A percentile compares a stretch with the other conserved stretches of the same genome.
Conservation (phyloP, 192 early-diverging fungal genomes). For the Coemansia sp. region DNA sequence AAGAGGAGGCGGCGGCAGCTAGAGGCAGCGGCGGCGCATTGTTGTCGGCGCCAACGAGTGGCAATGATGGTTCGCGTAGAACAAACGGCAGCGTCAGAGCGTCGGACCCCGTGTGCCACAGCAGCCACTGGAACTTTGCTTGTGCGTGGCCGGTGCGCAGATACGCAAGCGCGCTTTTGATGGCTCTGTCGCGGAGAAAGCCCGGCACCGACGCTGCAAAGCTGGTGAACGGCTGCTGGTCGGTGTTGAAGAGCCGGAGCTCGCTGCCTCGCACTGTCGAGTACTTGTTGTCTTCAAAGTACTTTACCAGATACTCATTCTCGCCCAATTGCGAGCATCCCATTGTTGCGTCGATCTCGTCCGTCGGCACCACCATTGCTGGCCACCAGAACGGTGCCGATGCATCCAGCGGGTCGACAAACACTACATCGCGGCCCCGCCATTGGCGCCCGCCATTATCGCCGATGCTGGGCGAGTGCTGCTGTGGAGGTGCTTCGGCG, state of each 20-base stretch:
- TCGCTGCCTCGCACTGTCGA: constrained; percentile 49
- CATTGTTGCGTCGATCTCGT: constrained; percentile 55
- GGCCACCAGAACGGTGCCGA: constrained; percentile 66
- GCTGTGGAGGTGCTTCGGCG: not conserved
- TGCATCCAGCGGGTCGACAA: constrained; percentile 66
- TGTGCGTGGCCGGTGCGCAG: constrained; percentile 44
- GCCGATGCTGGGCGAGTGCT: constrained; percentile 1
- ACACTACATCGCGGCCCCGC: constrained; percentile 59
- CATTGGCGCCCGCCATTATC: constrained; percentile 12
- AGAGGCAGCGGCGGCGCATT: not conserved
- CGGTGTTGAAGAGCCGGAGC: constrained; percentile 38
- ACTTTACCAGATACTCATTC: constrained; percentile 54
- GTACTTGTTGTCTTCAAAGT: constrained; percentile 58
- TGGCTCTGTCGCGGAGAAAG: constrained; percentile 44
- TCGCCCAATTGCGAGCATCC: constrained; percentile 33
- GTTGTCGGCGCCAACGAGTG: not conserved
- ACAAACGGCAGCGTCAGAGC: constrained; percentile 37
- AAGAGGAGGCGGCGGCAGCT: not conserved
- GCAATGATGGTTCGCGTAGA: constrained; percentile 3
- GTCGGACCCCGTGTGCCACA: constrained; percentile 49
- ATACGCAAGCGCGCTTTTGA: constrained; percentile 39
- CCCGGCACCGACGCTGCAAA: constrained; percentile 37
- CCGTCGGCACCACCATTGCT: constrained; percentile 60
- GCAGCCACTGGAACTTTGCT: constrained; percentile 44
- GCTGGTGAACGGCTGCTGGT: constrained; percentile 42